Conservation (phyloP, 2,329 filamentous ascomycete genomes). For the Raffaelea ambrosiae region DNA sequence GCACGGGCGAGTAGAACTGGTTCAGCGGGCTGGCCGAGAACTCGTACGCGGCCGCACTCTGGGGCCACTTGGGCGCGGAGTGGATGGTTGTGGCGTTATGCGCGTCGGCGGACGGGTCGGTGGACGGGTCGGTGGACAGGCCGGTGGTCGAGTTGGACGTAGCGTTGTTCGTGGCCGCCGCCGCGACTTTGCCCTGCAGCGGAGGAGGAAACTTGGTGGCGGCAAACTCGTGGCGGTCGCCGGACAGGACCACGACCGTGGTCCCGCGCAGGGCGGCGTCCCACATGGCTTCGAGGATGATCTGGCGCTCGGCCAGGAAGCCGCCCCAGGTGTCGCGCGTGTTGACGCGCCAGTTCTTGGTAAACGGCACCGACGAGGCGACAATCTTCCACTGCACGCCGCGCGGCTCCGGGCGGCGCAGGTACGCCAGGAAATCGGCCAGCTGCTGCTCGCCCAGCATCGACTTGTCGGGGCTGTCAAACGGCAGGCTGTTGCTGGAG, state of each 20-base stretch:
- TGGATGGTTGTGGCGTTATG: no score
- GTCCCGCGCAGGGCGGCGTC: conserved; percentile 62
- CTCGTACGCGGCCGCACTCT: conserved; percentile 62
- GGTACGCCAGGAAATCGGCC: conserved; percentile 68
- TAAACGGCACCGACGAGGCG: conserved; percentile 85
- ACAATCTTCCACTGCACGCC: conserved; percentile 92
- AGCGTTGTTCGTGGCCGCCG: no score
- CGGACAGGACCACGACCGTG: conserved; percentile 76
- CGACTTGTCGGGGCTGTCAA: conserved; percentile 60
- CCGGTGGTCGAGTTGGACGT: no score
- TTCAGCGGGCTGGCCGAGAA: conserved; percentile 86
- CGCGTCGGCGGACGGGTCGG: no score
- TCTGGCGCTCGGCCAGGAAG: conserved; percentile 70
- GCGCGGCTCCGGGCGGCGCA: conserved; percentile 60
- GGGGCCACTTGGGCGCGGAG: no score
- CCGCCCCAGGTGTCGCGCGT: conserved; percentile 90
- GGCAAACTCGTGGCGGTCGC: conserved; percentile 94
- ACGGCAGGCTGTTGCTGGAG: conserved; percentile 54
- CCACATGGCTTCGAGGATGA: conserved; percentile 88
- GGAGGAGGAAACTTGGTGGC: conserved; percentile 71
- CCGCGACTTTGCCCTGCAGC: no score
- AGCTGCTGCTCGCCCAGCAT: conserved; percentile 82
- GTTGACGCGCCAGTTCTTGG: conserved; percentile 93
- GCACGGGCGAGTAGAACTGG: conserved; percentile 85
- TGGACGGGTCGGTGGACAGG: no score